Evolutionary conservation across 1,139 yeast genomes (phyloP).

Genomic region (Blastobotrys aristatus): DNA sequence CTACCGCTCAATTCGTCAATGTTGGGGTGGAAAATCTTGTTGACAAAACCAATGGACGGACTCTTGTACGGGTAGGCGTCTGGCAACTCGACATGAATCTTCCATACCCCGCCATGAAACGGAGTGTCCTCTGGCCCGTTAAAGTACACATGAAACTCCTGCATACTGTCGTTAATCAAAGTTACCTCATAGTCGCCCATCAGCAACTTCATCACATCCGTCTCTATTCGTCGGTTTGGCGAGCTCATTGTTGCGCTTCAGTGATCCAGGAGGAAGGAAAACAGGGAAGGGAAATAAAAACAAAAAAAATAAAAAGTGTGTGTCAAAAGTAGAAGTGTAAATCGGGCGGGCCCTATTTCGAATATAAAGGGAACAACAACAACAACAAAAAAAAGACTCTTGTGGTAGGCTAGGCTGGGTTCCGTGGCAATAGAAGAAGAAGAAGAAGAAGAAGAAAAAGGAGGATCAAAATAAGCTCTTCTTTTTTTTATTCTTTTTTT

Average conservation of each 20-base stretch:
- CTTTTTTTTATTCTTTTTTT: too few species aligned
- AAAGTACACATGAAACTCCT: constrained; percentile 82
- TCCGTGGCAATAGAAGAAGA: too few species aligned
- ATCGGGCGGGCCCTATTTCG: not conserved
- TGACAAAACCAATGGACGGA: constrained; percentile 91
- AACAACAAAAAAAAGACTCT: too few species aligned
- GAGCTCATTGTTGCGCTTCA: constrained; percentile 40
- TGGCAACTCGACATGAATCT: constrained; percentile 87
- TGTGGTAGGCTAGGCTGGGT: too few species aligned
- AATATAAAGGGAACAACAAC: not conserved
- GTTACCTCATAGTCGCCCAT: constrained; percentile 94
- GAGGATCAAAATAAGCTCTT: too few species aligned
- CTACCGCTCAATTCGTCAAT: constrained; percentile 73
- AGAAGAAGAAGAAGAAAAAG: too few species aligned
- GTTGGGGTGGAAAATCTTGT: constrained; percentile 91
- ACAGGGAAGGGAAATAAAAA: not conserved
- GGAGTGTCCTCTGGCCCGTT: constrained; percentile 88
- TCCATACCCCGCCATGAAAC: constrained; percentile 88
- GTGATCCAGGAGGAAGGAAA: not conserved
- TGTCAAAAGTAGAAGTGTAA: not conserved
- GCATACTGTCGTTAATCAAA: constrained; percentile 81
- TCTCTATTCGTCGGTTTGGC: constrained; percentile 85
- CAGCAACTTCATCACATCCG: constrained; percentile 94
- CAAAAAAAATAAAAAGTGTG: not conserved
- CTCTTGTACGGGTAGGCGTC: constrained; percentile 94